Evolutionary conservation across 1,284 basidiomycete species (phyloP).

Genomic region (Athelia psychrophila): DNA sequence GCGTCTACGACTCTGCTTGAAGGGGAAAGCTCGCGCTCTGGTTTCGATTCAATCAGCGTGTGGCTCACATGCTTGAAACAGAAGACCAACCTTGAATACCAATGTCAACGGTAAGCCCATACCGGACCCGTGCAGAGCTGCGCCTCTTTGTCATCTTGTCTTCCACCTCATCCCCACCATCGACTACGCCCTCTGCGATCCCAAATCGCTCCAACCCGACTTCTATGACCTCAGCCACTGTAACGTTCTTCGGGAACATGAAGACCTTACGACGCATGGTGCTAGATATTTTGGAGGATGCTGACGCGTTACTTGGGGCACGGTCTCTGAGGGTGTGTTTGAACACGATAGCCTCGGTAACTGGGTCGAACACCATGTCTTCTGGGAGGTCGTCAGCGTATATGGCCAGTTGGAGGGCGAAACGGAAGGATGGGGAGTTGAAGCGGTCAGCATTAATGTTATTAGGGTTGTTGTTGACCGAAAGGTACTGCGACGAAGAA

Average conservation of each 20-base stretch:
- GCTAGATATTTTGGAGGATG: constrained; percentile 54
- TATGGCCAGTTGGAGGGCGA: constrained; percentile 84
- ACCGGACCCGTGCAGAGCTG: constrained; percentile 78
- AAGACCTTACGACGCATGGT: constrained; percentile 73
- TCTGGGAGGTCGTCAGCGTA: constrained; percentile 90
- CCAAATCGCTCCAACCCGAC: constrained; percentile 89
- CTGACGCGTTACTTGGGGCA: constrained; percentile 34
- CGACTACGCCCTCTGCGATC: constrained; percentile 92
- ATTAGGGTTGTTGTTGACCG: constrained; percentile 33
- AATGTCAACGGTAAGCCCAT: constrained; percentile 63
- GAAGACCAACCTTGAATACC: constrained; percentile 60
- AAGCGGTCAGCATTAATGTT: constrained; percentile 69
- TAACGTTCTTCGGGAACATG: constrained; percentile 89
- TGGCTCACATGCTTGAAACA: constrained; percentile 5
- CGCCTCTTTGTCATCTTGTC: constrained; percentile 83
- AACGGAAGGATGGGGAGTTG: constrained; percentile 77
- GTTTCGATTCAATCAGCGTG: constrained; percentile 8
- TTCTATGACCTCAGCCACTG: constrained; percentile 95
- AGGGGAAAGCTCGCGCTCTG: constrained; percentile 77
- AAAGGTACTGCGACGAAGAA: constrained; percentile 43
- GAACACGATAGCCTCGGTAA: constrained; percentile 88
- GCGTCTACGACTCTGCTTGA: constrained; percentile 85
- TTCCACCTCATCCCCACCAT: constrained; percentile 96
- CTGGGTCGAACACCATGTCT: constrained; percentile 89
- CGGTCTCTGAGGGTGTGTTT: constrained; percentile 63